A percentile compares a stretch with the other conserved stretches of the same genome.
Evolutionary conservation across 1,139 yeast species (phyloP).

Genomic region (Candida sanyaensis): DNA sequence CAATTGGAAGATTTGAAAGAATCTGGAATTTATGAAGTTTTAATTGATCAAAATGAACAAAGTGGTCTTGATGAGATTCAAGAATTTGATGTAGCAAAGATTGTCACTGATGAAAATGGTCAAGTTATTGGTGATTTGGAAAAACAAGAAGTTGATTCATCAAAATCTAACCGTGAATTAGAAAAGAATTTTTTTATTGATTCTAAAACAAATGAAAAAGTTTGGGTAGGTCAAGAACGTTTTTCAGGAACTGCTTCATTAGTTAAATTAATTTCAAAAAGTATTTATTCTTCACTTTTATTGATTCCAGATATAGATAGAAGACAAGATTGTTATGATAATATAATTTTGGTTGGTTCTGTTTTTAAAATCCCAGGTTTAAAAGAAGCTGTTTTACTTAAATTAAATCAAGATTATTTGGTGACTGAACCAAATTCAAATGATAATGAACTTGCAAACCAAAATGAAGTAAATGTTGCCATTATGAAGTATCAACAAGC

Average conservation of each 20-base stretch:
- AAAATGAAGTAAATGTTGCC: constrained; percentile 37
- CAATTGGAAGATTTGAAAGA: constrained; percentile 78
- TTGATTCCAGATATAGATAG: constrained; percentile 66
- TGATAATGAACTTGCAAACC: constrained; percentile 11
- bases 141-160: constrained; percentile 17
- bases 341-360: constrained; percentile 75
- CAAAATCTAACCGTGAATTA: constrained; percentile 58
- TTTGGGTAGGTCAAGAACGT: constrained; percentile 81
- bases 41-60: constrained; percentile 56
- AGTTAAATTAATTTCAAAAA: constrained; percentile 53
- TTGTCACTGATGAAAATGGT: constrained; percentile 57
- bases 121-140: constrained; percentile 18
- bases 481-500: constrained; percentile 48
- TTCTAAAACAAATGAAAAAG: constrained; percentile 47
- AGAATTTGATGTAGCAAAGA: constrained; percentile 84
- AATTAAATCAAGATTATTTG: constrained; percentile 60
- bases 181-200: constrained; percentile 71
- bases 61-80: constrained; percentile 62
- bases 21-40: constrained; percentile 76
- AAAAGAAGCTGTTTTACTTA: constrained; percentile 64
- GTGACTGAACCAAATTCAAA: constrained; percentile 32
- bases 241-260: constrained; percentile 74
- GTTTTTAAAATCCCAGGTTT: constrained; percentile 77
- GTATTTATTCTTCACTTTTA: constrained; percentile 54
- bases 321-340: constrained; percentile 87